Evolutionary conservation across 2,329 filamentous ascomycete genomes (phyloP).

Genomic region (Fusarium palustre): DNA sequence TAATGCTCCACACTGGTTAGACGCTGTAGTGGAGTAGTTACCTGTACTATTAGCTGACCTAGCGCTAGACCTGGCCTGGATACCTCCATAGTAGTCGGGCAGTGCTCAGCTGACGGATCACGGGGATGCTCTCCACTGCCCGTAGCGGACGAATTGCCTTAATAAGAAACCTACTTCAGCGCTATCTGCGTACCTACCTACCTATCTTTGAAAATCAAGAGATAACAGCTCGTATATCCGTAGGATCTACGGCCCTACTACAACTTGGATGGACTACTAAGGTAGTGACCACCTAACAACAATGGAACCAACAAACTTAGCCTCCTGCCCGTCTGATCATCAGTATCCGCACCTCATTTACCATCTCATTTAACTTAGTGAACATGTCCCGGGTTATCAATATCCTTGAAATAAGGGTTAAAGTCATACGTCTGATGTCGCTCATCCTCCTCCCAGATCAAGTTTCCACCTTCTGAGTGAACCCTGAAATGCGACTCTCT

Average conservation of each 20-base stretch:
- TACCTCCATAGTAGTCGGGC: too few species aligned
- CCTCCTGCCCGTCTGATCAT: background rate
- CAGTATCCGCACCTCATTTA: background rate
- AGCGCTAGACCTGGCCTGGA: too few species aligned
- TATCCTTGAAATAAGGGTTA: conserved; percentile 24
- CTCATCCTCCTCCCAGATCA: conserved; percentile 18
- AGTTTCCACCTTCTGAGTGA: background rate
- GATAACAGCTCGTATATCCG: background rate
- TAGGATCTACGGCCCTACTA: background rate
- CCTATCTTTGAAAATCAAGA: background rate
- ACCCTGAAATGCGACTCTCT: conserved; percentile 23
- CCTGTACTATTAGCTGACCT: background rate
- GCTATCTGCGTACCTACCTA: background rate
- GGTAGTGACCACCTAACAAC: background rate
- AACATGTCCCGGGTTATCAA: background rate
- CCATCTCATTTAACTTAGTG: background rate
- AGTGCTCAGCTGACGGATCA: background rate
- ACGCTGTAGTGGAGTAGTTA: background rate
- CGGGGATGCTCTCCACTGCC: background rate
- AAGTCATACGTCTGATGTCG: conserved; percentile 39
- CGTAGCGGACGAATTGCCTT: background rate
- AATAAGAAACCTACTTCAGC: background rate
- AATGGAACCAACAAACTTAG: background rate
- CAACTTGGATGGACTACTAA: too few species aligned
- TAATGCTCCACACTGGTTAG: too few species aligned